These are phyloP conservation scores for Gigaspora rosea DNA, from an alignment of 192 early-diverging fungal species.

Conservation along the genomic window DNA sequence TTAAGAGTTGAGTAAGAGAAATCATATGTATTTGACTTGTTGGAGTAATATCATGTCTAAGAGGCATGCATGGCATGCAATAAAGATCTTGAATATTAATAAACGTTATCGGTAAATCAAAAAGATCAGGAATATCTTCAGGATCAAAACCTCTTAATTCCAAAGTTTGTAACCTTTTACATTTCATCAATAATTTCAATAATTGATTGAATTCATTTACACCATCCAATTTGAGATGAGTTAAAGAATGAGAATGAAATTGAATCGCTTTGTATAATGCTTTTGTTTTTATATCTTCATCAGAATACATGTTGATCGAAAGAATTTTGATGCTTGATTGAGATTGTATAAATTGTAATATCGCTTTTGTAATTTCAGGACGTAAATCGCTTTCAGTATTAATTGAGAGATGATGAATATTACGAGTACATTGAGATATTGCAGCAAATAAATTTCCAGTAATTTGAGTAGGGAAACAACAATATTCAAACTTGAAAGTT, in stretches of 20 bases:
- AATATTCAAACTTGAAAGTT: not conserved
- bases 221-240: not conserved
- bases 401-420: not conserved
- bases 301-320: not conserved
- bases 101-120: not conserved
- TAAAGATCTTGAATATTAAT: not conserved
- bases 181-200: not conserved
- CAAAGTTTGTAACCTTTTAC: not conserved
- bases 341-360: not conserved
- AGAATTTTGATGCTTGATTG: not conserved
- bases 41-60: not conserved
- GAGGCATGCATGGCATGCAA: not conserved
- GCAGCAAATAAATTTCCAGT: not conserved
- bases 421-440: not conserved
- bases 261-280: not conserved
- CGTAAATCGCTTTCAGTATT: not conserved
- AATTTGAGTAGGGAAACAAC: not conserved
- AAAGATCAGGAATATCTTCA: not conserved
- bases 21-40: not conserved
- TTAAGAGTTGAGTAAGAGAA: not conserved
- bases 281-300: not conserved
- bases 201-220: not conserved
- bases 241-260: not conserved
- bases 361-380: not conserved
- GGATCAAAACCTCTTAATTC: not conserved